phyloP scores from a whole-genome alignment of 164 flowering plant species.

The Piper betle region DNA sequence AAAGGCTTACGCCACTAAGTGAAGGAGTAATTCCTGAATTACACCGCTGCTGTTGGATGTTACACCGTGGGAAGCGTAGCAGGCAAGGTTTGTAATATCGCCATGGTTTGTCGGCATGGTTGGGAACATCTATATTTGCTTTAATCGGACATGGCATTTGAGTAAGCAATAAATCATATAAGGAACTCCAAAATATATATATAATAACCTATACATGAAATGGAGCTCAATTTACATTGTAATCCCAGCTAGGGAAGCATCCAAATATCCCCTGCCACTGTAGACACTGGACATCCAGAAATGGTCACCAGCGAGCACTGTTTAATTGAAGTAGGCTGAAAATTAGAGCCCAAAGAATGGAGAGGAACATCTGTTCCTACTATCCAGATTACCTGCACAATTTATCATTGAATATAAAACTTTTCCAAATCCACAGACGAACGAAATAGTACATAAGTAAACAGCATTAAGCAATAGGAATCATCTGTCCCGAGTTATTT shows the following conservation, averaged over 20 bases:
- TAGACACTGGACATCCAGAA: conserved; percentile 1
- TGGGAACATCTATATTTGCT: too few species aligned
- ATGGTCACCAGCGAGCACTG: conserved; percentile 4
- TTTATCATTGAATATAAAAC: background rate
- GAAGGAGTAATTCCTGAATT: too few species aligned
- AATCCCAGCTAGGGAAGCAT: conserved; percentile 8
- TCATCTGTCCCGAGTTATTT: background rate
- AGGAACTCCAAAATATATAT: background rate
- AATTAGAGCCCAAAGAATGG: conserved; percentile 27
- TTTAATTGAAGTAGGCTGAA: conserved; percentile 27
- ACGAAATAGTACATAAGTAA: too few species aligned
- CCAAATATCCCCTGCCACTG: conserved; percentile 8
- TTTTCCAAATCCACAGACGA: background rate
- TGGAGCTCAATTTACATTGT: conserved; percentile 26
- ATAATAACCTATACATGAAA: conserved; percentile 29
- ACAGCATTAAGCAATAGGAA: background rate
- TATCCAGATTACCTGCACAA: conserved; percentile 34
- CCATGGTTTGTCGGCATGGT: too few species aligned
- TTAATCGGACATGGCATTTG: too few species aligned
- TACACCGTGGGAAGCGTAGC: too few species aligned
- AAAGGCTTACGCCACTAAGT: too few species aligned
- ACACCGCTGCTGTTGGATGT: too few species aligned
- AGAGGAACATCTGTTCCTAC: conserved; percentile 16
- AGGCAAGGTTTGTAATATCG: too few species aligned
- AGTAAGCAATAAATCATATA: too few species aligned